Conservation (phyloP, 2,329 filamentous ascomycete species). For the Proliferodiscus dingleyae region DNA sequence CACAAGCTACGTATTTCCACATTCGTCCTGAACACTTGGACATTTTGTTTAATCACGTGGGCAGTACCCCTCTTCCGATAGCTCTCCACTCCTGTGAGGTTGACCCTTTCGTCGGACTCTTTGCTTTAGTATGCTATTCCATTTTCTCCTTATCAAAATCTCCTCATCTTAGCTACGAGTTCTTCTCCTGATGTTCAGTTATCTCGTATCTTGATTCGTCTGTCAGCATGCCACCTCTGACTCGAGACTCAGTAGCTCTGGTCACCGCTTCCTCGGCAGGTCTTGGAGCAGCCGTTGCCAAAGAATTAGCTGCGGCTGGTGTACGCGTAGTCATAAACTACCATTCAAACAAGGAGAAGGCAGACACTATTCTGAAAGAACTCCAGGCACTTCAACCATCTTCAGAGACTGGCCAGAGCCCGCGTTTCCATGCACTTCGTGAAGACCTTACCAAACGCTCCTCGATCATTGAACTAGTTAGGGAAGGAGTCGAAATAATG, state of each 20-base stretch:
- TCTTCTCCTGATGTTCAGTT: too few species aligned
- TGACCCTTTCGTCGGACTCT: too few species aligned
- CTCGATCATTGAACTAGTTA: slow-evolving; percentile 56
- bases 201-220: too few species aligned
- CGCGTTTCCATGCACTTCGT: slow-evolving; percentile 47
- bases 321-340: slow-evolving; percentile 73
- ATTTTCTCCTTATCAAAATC: too few species aligned
- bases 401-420: slow-evolving; percentile 23
- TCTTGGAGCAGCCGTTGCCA: slow-evolving; percentile 63
- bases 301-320: slow-evolving; percentile 63
- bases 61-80: too few species aligned
- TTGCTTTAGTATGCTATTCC: too few species aligned
- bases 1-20: too few species aligned
- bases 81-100: too few species aligned
- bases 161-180: too few species aligned
- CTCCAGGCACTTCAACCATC: slow-evolving; percentile 43
- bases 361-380: slow-evolving; percentile 51
- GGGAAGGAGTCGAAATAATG: slow-evolving; percentile 53
- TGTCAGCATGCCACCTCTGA: neutral
- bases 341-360: slow-evolving; percentile 54
- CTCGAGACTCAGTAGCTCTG: slow-evolving; percentile 29
- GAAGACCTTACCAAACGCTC: slow-evolving; percentile 60
- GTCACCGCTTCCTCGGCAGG: slow-evolving; percentile 57
- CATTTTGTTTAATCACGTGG: too few species aligned
- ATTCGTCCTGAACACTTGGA: too few species aligned